Evolutionary conservation across 2,329 filamentous ascomycete species (phyloP).

Genomic region (Metarhizium anisopliae): DNA sequence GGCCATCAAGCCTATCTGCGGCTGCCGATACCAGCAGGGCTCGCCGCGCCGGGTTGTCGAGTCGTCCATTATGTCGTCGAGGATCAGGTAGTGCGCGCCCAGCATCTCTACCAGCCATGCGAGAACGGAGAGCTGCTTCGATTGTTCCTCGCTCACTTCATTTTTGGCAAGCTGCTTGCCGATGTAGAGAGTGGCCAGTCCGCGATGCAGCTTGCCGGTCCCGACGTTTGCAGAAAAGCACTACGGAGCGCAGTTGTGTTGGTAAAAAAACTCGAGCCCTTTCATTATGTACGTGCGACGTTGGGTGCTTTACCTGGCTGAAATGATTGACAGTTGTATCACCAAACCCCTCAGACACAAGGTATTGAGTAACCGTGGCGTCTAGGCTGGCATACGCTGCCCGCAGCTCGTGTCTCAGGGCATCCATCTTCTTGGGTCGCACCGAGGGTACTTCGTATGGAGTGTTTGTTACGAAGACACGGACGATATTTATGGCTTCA

Average conservation of each 20-base stretch:
- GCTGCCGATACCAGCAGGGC: conserved; percentile 91
- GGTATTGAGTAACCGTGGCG: not conserved
- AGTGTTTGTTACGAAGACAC: too few species aligned
- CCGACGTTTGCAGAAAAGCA: not conserved
- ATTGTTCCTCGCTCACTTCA: conserved; percentile 55
- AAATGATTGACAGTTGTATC: not conserved
- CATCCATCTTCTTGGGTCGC: not conserved
- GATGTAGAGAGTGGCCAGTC: not conserved
- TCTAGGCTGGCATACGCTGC: not conserved
- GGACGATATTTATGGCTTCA: too few species aligned
- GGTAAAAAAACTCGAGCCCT: not conserved
- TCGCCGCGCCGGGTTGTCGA: conserved; percentile 87
- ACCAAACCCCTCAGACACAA: not conserved
- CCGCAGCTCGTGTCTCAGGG: not conserved
- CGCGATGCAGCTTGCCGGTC: not conserved
- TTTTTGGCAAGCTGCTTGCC: not conserved
- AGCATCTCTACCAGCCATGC: conserved; percentile 98
- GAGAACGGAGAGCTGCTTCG: conserved; percentile 76
- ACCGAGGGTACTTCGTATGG: not conserved
- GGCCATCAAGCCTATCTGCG: conserved; percentile 83
- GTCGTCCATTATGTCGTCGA: conserved; percentile 95
- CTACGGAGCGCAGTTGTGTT: not conserved
- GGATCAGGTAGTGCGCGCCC: conserved; percentile 96
- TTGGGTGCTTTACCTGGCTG: not conserved
- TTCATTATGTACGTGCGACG: too few species aligned